These are phyloP conservation scores for Fragaria nilgerrensis DNA, from an alignment of 306 rosid species.

Conservation along the genomic window DNA sequence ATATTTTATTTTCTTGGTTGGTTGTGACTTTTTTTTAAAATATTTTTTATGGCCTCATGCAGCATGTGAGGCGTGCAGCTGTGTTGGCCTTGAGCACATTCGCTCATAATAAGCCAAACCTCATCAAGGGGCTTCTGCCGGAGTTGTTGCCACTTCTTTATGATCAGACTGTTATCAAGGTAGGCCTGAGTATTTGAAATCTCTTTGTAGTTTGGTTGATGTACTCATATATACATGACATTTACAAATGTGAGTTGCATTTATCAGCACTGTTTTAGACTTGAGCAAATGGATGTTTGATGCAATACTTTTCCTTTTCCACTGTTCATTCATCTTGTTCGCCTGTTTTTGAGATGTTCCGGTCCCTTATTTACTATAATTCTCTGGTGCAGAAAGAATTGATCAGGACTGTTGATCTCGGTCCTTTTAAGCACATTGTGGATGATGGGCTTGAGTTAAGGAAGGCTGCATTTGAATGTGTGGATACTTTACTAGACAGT, in stretches of 20 bases:
- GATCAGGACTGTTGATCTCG: slow-evolving; percentile 96
- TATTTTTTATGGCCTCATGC: slow-evolving; percentile 30
- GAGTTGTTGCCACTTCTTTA: slow-evolving; percentile 94
- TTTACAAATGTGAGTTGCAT: not conserved
- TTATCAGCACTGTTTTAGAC: not conserved
- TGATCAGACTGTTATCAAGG: slow-evolving; percentile 96
- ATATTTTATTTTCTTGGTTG: slow-evolving; percentile 13
- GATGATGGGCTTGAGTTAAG: slow-evolving; percentile 99
- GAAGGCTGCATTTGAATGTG: slow-evolving; percentile 99
- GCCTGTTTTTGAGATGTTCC: not conserved
- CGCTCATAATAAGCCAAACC: slow-evolving; percentile 98
- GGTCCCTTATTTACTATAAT: not conserved
- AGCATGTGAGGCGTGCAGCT: slow-evolving; percentile 99
- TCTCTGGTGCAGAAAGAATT: slow-evolving; percentile 79
- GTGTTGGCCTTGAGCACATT: slow-evolving; percentile 97
- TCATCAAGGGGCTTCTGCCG: slow-evolving; percentile 93
- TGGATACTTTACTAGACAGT: slow-evolving; percentile 92
- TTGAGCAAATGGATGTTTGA: not conserved
- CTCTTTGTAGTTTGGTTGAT: not conserved
- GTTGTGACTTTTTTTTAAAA: slow-evolving; percentile 25
- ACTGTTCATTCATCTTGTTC: not conserved
- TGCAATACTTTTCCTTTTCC: not conserved
- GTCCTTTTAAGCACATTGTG: slow-evolving; percentile 98
- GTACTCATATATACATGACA: not conserved
- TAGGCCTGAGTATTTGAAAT: slow-evolving; percentile 25